Evolutionary conservation across 352 stramenopile species (phyloP), one percentile per base, ranked within the genome.

Genomic region (Pythium dissotocum): DNA sequence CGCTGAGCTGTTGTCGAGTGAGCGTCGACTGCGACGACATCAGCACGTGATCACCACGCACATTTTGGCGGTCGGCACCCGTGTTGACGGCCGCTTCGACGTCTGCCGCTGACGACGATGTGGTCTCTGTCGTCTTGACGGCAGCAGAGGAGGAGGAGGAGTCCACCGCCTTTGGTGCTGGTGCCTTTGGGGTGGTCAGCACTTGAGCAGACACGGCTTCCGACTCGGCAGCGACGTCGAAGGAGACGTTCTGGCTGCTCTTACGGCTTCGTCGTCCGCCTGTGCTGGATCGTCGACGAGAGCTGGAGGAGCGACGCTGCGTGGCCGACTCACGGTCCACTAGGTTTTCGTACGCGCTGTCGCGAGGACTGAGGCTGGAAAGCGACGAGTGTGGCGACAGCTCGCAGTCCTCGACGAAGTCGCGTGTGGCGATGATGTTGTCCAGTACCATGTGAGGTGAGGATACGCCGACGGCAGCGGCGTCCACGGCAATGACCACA

Each of bases 11-110:
- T 26, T 51, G 49, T 4, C 32, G 56, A 42, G 62, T 67, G 26
- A 67, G 46, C 51, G 62, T 52, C 30, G 67, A 74, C 57, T 30
- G 46, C 49, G 35, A 26, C 8, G 55, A 28, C 14, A 70, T 18
- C 6, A 70, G 62, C 53, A 68, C 40, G 53, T 62, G 62, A 36
- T 67, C 61, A 3, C 52, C 61, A 28, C 61, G 61, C 32, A 68
- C 28, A 14, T 68, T 61, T 48, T 65, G 56, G 52, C 51, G 51
- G 16, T 30, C 51, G 32, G 14, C 24, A 38, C 26, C n/a, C 38
- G 48, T 14, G 21, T 9, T 38, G n/a, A 62, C 35, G 56, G 21
- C 21, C 10, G 10, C 56, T 53, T 26, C 44, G 12, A 9, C 8
- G 40, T 26, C 44, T 21, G 21, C 8, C 58, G 38, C n/a, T 61